Base-by-base conservation (phyloP, 2,329 filamentous ascomycete genomes). In the Colletotrichum costaricense region DNA sequence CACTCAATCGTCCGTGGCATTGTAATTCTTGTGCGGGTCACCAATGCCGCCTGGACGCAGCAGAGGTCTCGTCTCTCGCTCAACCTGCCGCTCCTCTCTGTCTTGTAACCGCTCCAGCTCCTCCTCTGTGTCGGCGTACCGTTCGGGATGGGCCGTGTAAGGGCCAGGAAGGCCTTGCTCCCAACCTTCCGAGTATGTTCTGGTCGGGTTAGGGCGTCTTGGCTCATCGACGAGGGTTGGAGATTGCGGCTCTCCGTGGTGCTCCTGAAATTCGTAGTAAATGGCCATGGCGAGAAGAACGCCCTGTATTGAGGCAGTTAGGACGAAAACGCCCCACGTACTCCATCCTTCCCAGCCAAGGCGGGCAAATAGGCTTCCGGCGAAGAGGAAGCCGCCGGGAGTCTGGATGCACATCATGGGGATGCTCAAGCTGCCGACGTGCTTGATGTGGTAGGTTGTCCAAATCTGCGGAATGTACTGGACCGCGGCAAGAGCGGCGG, bases 371-470 rank as follows among this genome's bases (percentile, higher is more conserved):
- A 99, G 85, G 81, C 95, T 98, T 14, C 89, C 92, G 0, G 96
- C 95, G 84, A 97, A 98, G 7, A 99, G 85, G 77, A 98, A 92
- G 72, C 95, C 95, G 0, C 97, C 97, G 0, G 97, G 97, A 0
- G 96, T 98, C 82, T 99, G 97, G 42, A 99, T 98, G 80, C 94
- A 93, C 95, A 99, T 98, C 93, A 98, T 98, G 5, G 95, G 93
- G 69, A 99, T 97, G 79, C 95, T 98, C 78, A 99, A 85, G 81
- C 95, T 98, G 67, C 95, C 95, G 2, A 97, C 93, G 78, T 95
- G 93, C 80, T 96, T 93, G 71, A 98, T 86, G 65, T 87, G 89
- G 84, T 94, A 97, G 0, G 97, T 99, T 65, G 94, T 98, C 85
- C 92, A 95, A 76, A 99, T 97, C 84, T 99, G 97, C 0, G 97